Conservation (phyloP, 1,284 basidiomycete species). For the Blastosporella zonata region DNA sequence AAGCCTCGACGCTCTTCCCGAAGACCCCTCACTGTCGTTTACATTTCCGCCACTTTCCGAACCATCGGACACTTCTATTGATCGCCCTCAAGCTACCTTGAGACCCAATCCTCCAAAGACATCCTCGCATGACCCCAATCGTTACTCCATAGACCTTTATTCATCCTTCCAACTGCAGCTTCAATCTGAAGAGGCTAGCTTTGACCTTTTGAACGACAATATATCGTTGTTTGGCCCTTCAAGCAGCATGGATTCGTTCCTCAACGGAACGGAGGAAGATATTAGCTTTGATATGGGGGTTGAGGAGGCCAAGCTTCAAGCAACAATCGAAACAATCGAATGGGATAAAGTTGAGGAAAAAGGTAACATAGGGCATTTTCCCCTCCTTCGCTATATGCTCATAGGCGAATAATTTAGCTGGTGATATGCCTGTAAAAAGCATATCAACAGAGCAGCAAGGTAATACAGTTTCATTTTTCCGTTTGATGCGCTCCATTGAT, state of each 20-base stretch:
- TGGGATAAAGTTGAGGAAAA: conserved; percentile 8
- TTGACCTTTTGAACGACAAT: conserved; percentile 62
- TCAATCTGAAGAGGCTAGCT: conserved; percentile 52
- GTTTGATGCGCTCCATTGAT: background rate
- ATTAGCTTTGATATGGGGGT: conserved; percentile 31
- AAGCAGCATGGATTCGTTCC: conserved; percentile 31
- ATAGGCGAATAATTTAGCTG: background rate
- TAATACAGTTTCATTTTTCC: background rate
- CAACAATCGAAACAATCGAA: conserved; percentile 19
- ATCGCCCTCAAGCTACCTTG: conserved; percentile 20
- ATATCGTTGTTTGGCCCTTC: conserved; percentile 49
- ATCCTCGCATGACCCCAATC: conserved; percentile 34
- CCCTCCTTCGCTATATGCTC: background rate
- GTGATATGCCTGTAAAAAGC: background rate
- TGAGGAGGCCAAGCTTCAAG: conserved; percentile 27
- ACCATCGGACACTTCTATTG: conserved; percentile 21
- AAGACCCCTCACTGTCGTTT: conserved; percentile 26
- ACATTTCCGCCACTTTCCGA: conserved; percentile 22
- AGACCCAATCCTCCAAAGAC: conserved; percentile 23
- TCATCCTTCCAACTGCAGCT: conserved; percentile 57
- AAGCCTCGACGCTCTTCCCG: conserved; percentile 22
- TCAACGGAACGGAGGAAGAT: conserved; percentile 31
- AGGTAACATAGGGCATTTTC: background rate
- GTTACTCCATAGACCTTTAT: conserved; percentile 55
- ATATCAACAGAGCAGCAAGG: background rate